phyloP scores from a whole-genome alignment of 2,329 filamentous ascomycete species.

The Ophiostoma populinum region DNA sequence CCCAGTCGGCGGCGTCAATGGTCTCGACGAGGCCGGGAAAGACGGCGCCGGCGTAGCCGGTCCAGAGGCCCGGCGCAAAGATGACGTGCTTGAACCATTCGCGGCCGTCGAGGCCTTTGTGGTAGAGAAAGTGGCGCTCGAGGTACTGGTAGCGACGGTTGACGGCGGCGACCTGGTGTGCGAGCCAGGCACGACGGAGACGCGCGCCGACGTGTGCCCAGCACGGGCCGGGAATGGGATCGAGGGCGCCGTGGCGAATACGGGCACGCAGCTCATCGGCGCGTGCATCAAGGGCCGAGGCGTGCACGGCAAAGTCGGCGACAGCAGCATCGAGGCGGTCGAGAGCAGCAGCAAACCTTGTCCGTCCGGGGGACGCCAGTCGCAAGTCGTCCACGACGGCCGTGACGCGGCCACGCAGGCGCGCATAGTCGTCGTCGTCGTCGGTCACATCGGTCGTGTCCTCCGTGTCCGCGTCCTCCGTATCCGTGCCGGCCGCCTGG shows the following conservation, averaged over 20 bases:
- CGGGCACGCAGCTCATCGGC: conserved; percentile 21
- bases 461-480: neutral
- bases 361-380: too few species aligned
- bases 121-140: conserved; percentile 64
- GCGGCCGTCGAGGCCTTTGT: conserved; percentile 59
- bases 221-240: too few species aligned
- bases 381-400: too few species aligned
- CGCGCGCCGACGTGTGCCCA: neutral
- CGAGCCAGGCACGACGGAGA: conserved; percentile 8
- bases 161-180: conserved; percentile 19
- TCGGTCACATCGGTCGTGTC: neutral
- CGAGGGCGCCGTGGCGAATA: conserved; percentile 17
- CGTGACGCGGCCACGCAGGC: too few species aligned
- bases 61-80: conserved; percentile 60
- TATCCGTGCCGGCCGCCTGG: conserved; percentile 15
- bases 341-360: too few species aligned
- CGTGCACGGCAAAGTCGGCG: conserved; percentile 18
- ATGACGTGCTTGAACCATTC: conserved; percentile 63
- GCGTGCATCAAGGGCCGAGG: conserved; percentile 27
- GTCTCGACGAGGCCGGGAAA: conserved; percentile 46
- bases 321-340: conserved; percentile 19
- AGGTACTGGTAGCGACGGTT: conserved; percentile 75
- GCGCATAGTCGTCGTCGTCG: neutral
- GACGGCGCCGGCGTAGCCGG: conserved; percentile 65
- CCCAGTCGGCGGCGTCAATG: conserved; percentile 40